A percentile compares a stretch with the other conserved stretches of the same genome.
Evolutionary conservation across 2,329 filamentous ascomycete genomes (phyloP).

Genomic region (Emergomyces pasteurianus): DNA sequence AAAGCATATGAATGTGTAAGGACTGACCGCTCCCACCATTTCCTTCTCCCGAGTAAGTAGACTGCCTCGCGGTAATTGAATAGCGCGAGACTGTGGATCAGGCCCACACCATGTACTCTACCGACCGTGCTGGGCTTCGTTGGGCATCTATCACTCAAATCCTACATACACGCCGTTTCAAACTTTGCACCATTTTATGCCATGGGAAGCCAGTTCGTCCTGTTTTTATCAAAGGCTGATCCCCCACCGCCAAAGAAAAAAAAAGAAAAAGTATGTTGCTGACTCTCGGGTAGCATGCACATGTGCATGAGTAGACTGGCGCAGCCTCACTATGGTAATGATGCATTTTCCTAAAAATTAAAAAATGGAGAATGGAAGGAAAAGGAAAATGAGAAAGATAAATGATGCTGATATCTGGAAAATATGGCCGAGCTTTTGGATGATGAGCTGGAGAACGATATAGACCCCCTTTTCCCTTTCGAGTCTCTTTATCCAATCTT

Average conservation of each 20-base stretch:
- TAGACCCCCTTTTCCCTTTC: neutral
- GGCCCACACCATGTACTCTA: neutral
- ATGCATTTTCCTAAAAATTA: neutral
- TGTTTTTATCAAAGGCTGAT: neutral
- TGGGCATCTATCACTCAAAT: neutral
- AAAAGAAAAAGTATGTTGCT: conserved; percentile 1
- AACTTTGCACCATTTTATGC: neutral
- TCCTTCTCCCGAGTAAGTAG: neutral
- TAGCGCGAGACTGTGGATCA: neutral
- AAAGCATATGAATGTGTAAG: neutral
- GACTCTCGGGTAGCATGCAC: neutral
- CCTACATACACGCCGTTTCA: neutral
- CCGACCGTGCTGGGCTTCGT: neutral
- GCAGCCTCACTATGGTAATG: conserved; percentile 1
- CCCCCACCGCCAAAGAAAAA: neutral
- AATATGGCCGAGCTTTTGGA: neutral
- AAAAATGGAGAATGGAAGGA: too few relatives aligned
- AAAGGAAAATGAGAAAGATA: neutral
- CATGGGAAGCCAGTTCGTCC: neutral
- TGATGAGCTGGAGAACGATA: neutral
- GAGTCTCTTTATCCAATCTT: neutral
- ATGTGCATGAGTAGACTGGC: conserved; percentile 1
- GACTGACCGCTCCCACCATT: neutral
- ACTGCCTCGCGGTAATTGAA: conserved; percentile 1
- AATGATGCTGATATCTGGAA: neutral